A percentile compares a stretch with the other conserved stretches of the same genome.
Conservation (phyloP, 2,329 filamentous ascomycete genomes). For the Akanthomyces muscarius region DNA sequence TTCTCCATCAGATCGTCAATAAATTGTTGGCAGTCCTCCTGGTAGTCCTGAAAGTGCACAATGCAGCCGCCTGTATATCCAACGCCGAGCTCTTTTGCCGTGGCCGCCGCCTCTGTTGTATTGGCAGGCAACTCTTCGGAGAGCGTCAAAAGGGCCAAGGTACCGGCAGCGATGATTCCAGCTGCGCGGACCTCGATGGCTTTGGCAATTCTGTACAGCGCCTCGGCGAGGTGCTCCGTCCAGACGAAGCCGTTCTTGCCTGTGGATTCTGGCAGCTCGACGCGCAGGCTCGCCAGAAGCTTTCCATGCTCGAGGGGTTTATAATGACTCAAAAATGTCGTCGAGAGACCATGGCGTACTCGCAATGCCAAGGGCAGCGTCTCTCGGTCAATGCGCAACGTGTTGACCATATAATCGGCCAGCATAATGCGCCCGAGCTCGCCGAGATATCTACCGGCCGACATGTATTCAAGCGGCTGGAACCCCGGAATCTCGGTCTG, state of each 20-base stretch:
- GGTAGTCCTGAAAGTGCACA: constrained; percentile 71
- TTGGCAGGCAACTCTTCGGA: constrained; percentile 59
- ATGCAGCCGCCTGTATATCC: constrained; percentile 80
- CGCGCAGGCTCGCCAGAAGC: constrained; percentile 45
- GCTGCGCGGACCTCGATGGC: constrained; percentile 69
- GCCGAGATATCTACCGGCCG: constrained; percentile 71
- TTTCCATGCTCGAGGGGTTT: constrained; percentile 47
- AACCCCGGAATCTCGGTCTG: constrained; percentile 69
- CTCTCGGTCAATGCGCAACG: constrained; percentile 36
- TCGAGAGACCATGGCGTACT: constrained; percentile 61
- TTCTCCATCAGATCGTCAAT: constrained; percentile 51
- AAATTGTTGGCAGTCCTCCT: constrained; percentile 64
- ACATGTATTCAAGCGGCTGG: constrained; percentile 83
- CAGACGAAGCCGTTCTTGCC: constrained; percentile 52
- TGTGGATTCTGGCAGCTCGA: constrained; percentile 48
- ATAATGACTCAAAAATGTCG: constrained; percentile 68
- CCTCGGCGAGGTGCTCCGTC: constrained; percentile 55
- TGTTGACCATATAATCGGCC: constrained; percentile 56
- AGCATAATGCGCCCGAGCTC: constrained; percentile 71
- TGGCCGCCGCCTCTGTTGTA: constrained; percentile 19
- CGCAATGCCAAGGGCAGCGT: constrained; percentile 53
- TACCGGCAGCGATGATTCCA: constrained; percentile 68
- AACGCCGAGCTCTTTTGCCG: constrained; percentile 59
- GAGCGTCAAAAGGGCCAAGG: constrained; percentile 64
- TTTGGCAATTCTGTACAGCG: constrained; percentile 63